Conservation (phyloP, 805 yeast genomes). For the Nakazawaea pomicola region DNA sequence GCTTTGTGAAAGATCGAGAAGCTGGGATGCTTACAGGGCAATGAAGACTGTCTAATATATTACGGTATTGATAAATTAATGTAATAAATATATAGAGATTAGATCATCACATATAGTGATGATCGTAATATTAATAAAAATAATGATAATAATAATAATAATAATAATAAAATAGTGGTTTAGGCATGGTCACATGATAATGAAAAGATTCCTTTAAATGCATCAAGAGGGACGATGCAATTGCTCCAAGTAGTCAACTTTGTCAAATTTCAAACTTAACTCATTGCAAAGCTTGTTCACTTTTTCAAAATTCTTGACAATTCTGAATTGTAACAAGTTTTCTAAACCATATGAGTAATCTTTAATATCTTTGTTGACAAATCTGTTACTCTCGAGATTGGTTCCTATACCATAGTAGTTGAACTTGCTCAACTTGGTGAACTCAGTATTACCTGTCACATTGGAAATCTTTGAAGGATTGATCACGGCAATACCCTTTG, state of each 20-base stretch:
- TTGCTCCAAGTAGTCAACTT: slow-evolving; percentile 7
- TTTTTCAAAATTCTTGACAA: slow-evolving; percentile 9
- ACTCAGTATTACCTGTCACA: slow-evolving; percentile 9
- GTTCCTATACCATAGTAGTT: slow-evolving; percentile 12
- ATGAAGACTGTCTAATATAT: no score
- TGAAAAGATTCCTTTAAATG: background rate
- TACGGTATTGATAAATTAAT: no score
- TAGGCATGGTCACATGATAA: background rate
- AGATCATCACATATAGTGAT: background rate
- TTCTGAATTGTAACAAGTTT: slow-evolving; percentile 8
- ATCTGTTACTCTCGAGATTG: background rate
- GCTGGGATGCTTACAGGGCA: background rate
- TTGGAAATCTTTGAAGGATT: slow-evolving; percentile 11
- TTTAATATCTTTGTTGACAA: slow-evolving; percentile 9
- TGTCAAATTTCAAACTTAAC: slow-evolving; percentile 8
- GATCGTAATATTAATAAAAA: background rate
- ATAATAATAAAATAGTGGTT: background rate
- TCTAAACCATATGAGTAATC: slow-evolving; percentile 12
- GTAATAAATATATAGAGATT: background rate
- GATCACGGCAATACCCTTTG: background rate
- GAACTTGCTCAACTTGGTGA: slow-evolving; percentile 9
- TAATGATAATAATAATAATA: background rate
- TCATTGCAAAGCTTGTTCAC: slow-evolving; percentile 7
- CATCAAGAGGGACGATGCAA: background rate
- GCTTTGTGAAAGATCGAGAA: slow-evolving; percentile 4